Evolutionary conservation across 1,284 basidiomycete genomes (phyloP), one percentile per base, ranked within the genome.

Genomic region (Ganoderma sinense): DNA sequence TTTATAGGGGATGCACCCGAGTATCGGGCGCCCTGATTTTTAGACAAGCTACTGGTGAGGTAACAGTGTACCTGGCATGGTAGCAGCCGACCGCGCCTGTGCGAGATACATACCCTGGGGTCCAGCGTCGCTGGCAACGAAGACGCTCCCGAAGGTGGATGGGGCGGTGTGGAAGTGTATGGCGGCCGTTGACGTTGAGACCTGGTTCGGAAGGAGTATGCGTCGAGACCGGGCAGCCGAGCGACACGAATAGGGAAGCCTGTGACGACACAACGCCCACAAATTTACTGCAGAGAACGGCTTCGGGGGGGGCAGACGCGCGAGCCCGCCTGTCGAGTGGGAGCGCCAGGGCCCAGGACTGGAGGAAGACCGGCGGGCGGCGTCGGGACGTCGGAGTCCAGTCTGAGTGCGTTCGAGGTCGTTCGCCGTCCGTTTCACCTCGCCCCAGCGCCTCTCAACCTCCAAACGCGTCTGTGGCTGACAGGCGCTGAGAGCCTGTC

Each of bases 41-140:
- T 8, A 18, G 59, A 61, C 39, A 61, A 61, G 59, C 59, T 61
- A 61, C 36, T 59, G 58, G 67, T 66, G 64, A 59, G 63, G 66
- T 66, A 61, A 61, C 64, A 29, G 64, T 63, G 62, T 62, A 55
- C 64, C 64, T 65, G 71, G 69, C 67, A 67, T 67, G 67, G 69
- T 69, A 39, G 43, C 26, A 60, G 62, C 48, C 26, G 23, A 65
- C 53, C 56, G 66, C 64, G 66, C 64, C 62, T 65, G 39, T 11
- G 58, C 63, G 60, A 55, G 60, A 39, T 36, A 68, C 71, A 56
- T 72, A 72, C 70, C 70, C 39, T 61, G 33, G 41, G 39, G n/a
- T 16, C 59, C 59, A 14, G 36, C 13, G 59, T 61, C 59, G 36
- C 39, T 39, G 39, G 56, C 10, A 43, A 29, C 59, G 36, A 61